Base-by-base conservation (phyloP, 2,329 filamentous ascomycete species). In the Nothophaeocryptopus gaeumannii region DNA sequence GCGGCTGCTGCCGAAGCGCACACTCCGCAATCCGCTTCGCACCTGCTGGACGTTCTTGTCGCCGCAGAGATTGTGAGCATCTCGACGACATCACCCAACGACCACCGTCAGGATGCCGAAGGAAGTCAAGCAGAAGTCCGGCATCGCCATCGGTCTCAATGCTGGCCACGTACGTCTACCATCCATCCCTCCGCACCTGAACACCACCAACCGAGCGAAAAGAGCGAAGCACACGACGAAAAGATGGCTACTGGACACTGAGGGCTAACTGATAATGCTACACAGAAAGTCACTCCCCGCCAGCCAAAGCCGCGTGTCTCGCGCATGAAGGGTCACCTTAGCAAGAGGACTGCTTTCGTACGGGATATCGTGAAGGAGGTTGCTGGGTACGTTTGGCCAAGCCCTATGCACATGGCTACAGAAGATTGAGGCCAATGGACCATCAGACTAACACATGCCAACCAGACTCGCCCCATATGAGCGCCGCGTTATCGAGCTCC, bases 341-440 rank as follows among this genome's bases (percentile, higher is more conserved):
- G 88, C 81, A 96, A 95, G 86, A 86, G 91, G 71, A 97, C 93
- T 67, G 85, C 88, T 68, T 97, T 99, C 79, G 92, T 97, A 67
- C 84, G 93, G 68, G 91, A 96, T 72, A 86, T 99, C 73, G 89
- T 96, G 76, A 95, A 95, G 83, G 93, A 99, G 82, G 93, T 97
- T 75, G 85, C 91, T 76, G 93, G 88, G 87, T 90, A 84, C 71
- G 85, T 54, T 81, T 59, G 36, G 39, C 9, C 2, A 63, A 39
- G 32, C 13, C 32, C 38, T 31, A 45, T 9, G 30, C 9, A 35
- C 33, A 33, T 37, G 35, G 39, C 32, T 39, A 41, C 11, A n/a
- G 8, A 36, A 38, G 35, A 34, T n/a, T 20, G 13, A 29, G 40
- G 37, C 31, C 11, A 37, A 13, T 26, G 20, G 20, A 26, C 12